A percentile compares a stretch with the other conserved stretches of the same genome.
Conservation (phyloP, 176 grass and related monocot species). For the Oryza officinalis region DNA sequence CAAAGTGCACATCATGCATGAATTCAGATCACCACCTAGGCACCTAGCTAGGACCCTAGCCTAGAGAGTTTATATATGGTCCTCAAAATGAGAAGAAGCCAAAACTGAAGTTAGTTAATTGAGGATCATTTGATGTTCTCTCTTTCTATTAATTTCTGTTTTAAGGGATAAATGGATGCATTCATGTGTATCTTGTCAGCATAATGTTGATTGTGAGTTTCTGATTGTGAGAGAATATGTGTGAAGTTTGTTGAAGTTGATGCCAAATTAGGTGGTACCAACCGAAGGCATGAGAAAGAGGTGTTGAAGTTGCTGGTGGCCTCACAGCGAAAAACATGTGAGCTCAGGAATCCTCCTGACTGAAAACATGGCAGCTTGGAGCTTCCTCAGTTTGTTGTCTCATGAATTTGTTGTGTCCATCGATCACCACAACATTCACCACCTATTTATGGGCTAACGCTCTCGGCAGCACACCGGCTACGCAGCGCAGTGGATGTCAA, state of each 20-base stretch:
- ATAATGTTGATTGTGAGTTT: neutral
- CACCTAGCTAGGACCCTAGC: neutral
- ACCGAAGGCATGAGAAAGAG: constrained; percentile 25
- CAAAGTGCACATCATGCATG: neutral
- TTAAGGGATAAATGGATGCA: neutral
- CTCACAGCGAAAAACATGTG: constrained; percentile 30
- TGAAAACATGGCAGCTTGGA: constrained; percentile 26
- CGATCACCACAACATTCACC: no score
- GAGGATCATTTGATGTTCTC: neutral
- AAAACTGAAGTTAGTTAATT: neutral
- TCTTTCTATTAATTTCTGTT: neutral
- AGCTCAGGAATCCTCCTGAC: constrained; percentile 7
- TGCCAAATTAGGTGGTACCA: constrained; percentile 38
- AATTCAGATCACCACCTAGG: neutral
- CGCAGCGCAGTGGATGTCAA: no score
- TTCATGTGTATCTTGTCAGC: neutral
- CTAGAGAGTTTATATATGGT: neutral
- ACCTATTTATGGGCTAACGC: no score
- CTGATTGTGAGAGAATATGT: neutral
- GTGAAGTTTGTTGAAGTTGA: neutral
- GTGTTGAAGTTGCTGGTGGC: neutral
- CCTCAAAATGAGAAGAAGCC: neutral
- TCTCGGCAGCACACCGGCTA: no score
- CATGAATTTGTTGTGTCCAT: no score
- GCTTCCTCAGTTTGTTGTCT: neutral